phyloP scores from a whole-genome alignment of 1,284 basidiomycete genomes.

The Ceratobasidium sp. region DNA sequence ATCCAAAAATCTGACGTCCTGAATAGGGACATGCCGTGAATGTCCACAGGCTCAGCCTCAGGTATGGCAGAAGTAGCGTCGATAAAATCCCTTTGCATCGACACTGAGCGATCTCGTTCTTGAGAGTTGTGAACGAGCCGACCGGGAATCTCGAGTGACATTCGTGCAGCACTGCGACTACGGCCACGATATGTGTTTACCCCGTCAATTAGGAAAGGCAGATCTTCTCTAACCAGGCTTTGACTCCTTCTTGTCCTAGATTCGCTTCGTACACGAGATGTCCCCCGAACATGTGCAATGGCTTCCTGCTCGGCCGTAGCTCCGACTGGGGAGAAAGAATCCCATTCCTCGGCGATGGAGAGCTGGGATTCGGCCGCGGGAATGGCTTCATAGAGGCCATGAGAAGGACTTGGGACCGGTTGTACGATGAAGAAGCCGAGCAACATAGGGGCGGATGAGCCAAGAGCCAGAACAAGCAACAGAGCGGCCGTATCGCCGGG shows the following conservation, averaged over 20 bases:
- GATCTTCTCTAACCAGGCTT: slow-evolving; percentile 19
- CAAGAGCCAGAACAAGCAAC: slow-evolving; percentile 73
- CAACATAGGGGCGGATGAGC: slow-evolving; percentile 75
- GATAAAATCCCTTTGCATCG: slow-evolving; percentile 22
- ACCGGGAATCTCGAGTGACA: slow-evolving; percentile 6
- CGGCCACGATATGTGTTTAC: slow-evolving; percentile 18
- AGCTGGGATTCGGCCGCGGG: slow-evolving; percentile 28
- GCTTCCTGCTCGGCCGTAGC: slow-evolving; percentile 41
- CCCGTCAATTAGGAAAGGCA: slow-evolving; percentile 26
- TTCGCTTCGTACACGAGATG: slow-evolving; percentile 3
- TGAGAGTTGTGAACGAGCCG: background rate
- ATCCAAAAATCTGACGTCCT: slow-evolving; percentile 76
- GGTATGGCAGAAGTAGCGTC: slow-evolving; percentile 14
- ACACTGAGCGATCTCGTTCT: slow-evolving; percentile 33
- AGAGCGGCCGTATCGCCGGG: slow-evolving; percentile 78
- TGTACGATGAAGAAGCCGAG: slow-evolving; percentile 72
- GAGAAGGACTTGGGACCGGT: slow-evolving; percentile 61
- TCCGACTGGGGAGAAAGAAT: slow-evolving; percentile 46
- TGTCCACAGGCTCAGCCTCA: slow-evolving; percentile 53
- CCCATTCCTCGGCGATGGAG: slow-evolving; percentile 38
- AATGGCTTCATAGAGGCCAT: slow-evolving; percentile 24
- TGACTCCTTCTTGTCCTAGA: slow-evolving; percentile 18
- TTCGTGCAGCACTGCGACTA: slow-evolving; percentile 16
- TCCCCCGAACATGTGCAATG: slow-evolving; percentile 23
- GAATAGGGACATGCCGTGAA: slow-evolving; percentile 64